phyloP scores from a whole-genome alignment of 768 basidiomycete species.

The Phlegmacium glaucopus region DNA sequence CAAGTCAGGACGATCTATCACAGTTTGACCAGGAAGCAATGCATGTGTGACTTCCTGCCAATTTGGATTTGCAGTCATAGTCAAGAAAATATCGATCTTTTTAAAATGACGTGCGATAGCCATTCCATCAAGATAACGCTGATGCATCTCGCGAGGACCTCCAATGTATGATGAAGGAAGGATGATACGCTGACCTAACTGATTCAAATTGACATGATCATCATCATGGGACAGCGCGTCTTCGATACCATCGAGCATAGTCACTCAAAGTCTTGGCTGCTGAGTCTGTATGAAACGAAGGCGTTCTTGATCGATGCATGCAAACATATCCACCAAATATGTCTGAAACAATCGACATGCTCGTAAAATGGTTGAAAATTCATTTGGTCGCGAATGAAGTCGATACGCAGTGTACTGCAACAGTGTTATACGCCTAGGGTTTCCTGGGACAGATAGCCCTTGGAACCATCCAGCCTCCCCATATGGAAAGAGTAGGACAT shows the following conservation, averaged over 20 bases:
- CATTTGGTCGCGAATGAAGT: neutral
- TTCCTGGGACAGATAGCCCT: neutral
- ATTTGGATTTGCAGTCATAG: constrained; percentile 44
- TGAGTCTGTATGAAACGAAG: constrained; percentile 29
- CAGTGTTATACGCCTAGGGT: neutral
- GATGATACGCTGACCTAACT: constrained; percentile 29
- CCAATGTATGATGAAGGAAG: constrained; percentile 29
- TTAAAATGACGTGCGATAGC: constrained; percentile 32
- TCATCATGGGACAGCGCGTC: constrained; percentile 20
- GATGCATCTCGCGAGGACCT: constrained; percentile 35
- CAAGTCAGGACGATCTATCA: too few species aligned
- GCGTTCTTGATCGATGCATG: constrained; percentile 30
- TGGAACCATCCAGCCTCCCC: constrained; percentile 18
- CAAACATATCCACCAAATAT: constrained; percentile 37
- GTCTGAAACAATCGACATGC: constrained; percentile 31
- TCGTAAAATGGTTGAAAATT: constrained; percentile 5
- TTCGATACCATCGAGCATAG: constrained; percentile 27
- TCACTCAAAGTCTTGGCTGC: constrained; percentile 28
- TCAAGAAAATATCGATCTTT: constrained; percentile 43
- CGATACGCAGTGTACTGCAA: constrained; percentile 3
- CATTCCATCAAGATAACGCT: constrained; percentile 40
- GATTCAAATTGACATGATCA: constrained; percentile 17
- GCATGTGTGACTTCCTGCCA: constrained; percentile 41
- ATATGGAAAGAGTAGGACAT: constrained; percentile 19
- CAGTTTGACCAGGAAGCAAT: constrained; percentile 34